Evolutionary conservation across 108 stramenopile species (phyloP).

Genomic region (Cyclotella sp.): DNA sequence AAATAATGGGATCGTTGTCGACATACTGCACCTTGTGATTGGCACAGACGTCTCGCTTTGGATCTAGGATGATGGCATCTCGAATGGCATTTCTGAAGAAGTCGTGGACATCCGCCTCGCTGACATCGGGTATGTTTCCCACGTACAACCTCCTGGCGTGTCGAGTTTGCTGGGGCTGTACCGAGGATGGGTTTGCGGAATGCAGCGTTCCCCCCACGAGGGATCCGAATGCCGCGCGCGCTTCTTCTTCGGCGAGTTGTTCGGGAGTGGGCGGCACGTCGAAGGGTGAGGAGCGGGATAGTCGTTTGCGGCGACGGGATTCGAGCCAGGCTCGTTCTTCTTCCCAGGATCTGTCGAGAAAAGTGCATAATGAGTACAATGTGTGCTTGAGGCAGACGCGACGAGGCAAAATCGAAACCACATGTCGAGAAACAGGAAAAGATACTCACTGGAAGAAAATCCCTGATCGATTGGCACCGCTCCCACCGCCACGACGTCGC

Average conservation of each 20-base stretch:
- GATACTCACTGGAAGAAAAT: slow-evolving; percentile 35
- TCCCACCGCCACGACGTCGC: slow-evolving; percentile 25
- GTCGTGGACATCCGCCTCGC: slow-evolving; percentile 81
- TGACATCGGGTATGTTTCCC: slow-evolving; percentile 85
- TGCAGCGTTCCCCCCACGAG: slow-evolving; percentile 54
- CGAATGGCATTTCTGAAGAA: slow-evolving; percentile 90
- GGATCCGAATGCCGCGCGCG: slow-evolving; percentile 41
- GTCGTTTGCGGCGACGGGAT: slow-evolving; percentile 79
- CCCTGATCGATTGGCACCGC: slow-evolving; percentile 30
- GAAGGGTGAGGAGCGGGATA: slow-evolving; percentile 66
- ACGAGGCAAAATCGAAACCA: neutral
- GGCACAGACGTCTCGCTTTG: slow-evolving; percentile 18
- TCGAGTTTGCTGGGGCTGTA: slow-evolving; percentile 87
- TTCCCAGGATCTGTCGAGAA: slow-evolving; percentile 60
- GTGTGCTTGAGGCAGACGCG: neutral
- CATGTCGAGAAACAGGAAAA: neutral
- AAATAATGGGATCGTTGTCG: slow-evolving; percentile 86
- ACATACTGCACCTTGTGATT: slow-evolving; percentile 30
- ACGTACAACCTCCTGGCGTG: slow-evolving; percentile 97
- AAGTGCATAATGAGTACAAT: slow-evolving; percentile 38
- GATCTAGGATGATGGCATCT: slow-evolving; percentile 52
- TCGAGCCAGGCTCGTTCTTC: slow-evolving; percentile 85
- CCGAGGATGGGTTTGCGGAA: slow-evolving; percentile 16
- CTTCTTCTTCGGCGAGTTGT: slow-evolving; percentile 68
- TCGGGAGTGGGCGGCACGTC: slow-evolving; percentile 79